These are phyloP conservation scores for Massarina eburnea DNA, from an alignment of 2,329 filamentous ascomycete genomes.

Conservation along the genomic window DNA sequence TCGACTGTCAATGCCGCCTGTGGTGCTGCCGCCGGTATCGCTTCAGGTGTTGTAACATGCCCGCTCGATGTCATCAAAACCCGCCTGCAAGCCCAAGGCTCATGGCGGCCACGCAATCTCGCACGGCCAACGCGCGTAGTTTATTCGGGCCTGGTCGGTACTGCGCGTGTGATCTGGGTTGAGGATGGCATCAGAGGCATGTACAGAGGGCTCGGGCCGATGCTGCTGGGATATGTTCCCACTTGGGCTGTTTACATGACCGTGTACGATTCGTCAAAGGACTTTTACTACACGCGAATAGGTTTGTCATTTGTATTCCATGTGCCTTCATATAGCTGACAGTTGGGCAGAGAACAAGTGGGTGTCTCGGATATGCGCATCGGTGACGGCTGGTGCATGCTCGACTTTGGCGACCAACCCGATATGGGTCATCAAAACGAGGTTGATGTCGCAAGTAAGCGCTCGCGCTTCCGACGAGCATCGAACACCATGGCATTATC, in stretches of 20 bases:
- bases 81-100: constrained; percentile 92
- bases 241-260: constrained; percentile 99
- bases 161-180: constrained; percentile 78
- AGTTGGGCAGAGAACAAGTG: constrained; percentile 60
- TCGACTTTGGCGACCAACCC: constrained; percentile 95
- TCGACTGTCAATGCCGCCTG: constrained; percentile 75
- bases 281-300: constrained; percentile 67
- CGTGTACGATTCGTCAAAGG: constrained; percentile 88
- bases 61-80: constrained; percentile 99
- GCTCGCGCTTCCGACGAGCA: constrained; percentile 56
- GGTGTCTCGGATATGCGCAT: constrained; percentile 83
- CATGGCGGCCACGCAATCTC: constrained; percentile 63
- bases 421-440: constrained; percentile 99
- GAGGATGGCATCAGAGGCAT: constrained; percentile 88
- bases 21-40: constrained; percentile 86
- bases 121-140: constrained; percentile 55
- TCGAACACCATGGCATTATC: constrained; percentile 85
- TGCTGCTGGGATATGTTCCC: constrained; percentile 91
- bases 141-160: constrained; percentile 86
- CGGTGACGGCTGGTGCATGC: constrained; percentile 85
- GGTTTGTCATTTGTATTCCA: constrained; percentile 34
- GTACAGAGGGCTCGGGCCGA: constrained; percentile 91
- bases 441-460: constrained; percentile 91
- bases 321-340: neutral
- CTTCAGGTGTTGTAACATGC: constrained; percentile 91